Evolutionary conservation across 2,329 filamentous ascomycete species (phyloP), one percentile per base, ranked within the genome.

Genomic region (Aspergillus alliaceus): DNA sequence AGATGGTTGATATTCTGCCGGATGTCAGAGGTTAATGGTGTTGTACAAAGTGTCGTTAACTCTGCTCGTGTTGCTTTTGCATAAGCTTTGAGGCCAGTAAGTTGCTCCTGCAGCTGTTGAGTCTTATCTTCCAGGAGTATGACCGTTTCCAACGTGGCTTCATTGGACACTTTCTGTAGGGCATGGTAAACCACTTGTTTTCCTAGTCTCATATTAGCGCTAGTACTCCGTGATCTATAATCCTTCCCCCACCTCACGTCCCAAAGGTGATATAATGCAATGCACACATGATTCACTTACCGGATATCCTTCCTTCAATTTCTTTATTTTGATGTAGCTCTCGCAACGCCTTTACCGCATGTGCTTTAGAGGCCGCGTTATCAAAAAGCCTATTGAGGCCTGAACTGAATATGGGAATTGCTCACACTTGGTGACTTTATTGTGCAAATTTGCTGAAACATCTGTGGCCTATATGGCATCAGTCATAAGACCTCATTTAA

Each of bases 161-260:
- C 75, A 39, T 84, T 79, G 14, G 77, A 70, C 35, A 81, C 74
- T 54, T 83, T 77, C 78, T 87, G 73, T 20, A 78, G 56, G 34
- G 79, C 76, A 69, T 87, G 85, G 67, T 87, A 87, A 58, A 87
- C 84, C 37, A 79, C 76, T 64, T 87, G 84, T 71, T 87, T 87
- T 20, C 85, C 84, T 84, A 59, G 20, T 60, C n/a, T 22, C 8
- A 58, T 37, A n/a, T 48, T 32, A 48, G 9, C 24, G 12, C 11
- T 32, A 24, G 8, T 32, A 15, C 11, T 31, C 18, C 12, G 18
- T 32, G 2, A 8, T 48, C 1, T n/a, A 20, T 5, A 15, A 31
- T 27, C 18, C 44, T 14, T 11, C 7, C 20, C n/a, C n/a, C n/a
- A n/a, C n/a, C 6, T 31, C 11, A n/a, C 20, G n/a, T 8, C 2